These are phyloP conservation scores for Xanthoparmelia taractica DNA, from an alignment of 495 filamentous ascomycete genomes.

Conservation along the genomic window DNA sequence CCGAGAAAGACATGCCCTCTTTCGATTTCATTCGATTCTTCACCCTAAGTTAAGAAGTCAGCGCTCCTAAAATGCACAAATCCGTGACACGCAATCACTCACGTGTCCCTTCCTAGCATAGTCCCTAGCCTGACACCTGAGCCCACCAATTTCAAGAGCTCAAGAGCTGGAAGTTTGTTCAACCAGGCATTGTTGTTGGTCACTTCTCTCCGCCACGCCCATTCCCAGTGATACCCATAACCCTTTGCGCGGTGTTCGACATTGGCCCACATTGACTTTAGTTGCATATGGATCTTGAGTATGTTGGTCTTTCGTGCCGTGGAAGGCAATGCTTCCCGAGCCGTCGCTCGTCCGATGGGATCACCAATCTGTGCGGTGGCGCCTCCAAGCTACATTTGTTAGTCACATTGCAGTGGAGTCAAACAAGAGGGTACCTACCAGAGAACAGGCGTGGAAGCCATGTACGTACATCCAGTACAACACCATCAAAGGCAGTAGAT, in stretches of 20 bases:
- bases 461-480: slow-evolving; percentile 88
- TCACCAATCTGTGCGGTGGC: slow-evolving; percentile 84
- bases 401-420: slow-evolving; percentile 5
- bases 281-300: slow-evolving; percentile 68
- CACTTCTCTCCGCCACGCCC: slow-evolving; percentile 56
- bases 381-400: slow-evolving; percentile 57
- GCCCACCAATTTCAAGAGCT: slow-evolving; percentile 66
- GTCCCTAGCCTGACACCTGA: slow-evolving; percentile 64
- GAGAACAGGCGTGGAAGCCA: slow-evolving; percentile 63
- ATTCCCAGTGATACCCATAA: slow-evolving; percentile 54
- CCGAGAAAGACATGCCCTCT: slow-evolving; percentile 86
- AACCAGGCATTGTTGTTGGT: slow-evolving; percentile 78
- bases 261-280: slow-evolving; percentile 68
- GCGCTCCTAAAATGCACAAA: background rate
- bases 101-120: slow-evolving; percentile 88
- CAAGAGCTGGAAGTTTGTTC: slow-evolving; percentile 57
- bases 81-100: slow-evolving; percentile 35
- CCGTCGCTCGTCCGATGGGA: slow-evolving; percentile 66
- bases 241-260: slow-evolving; percentile 54
- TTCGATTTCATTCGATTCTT: slow-evolving; percentile 70
- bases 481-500: slow-evolving; percentile 89
- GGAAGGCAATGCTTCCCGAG: slow-evolving; percentile 50
- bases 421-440: slow-evolving; percentile 41
- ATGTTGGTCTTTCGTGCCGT: slow-evolving; percentile 59
- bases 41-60: slow-evolving; percentile 47